phyloP scores from a whole-genome alignment of 1,284 basidiomycete genomes.

The Pseudozyma sp. region DNA sequence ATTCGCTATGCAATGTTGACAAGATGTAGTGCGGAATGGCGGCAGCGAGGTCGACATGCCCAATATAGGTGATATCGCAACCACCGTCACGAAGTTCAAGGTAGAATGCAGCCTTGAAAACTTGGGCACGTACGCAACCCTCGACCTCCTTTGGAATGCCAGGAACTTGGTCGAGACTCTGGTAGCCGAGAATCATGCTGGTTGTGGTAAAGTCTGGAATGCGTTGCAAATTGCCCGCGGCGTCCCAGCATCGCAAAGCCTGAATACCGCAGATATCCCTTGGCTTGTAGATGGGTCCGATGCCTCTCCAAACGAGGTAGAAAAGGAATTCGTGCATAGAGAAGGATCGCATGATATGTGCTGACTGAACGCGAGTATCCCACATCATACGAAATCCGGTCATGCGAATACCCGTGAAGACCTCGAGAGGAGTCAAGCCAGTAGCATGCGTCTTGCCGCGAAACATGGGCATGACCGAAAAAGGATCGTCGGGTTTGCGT shows the following conservation, averaged over 20 bases:
- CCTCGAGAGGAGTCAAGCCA: conserved; percentile 47
- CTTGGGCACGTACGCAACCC: conserved; percentile 48
- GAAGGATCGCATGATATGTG: conserved; percentile 48
- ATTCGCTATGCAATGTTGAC: conserved; percentile 40
- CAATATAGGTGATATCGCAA: conserved; percentile 53
- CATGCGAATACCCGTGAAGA: conserved; percentile 52
- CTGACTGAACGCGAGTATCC: conserved; percentile 54
- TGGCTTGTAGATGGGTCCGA: conserved; percentile 54
- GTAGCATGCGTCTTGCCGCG: conserved; percentile 39
- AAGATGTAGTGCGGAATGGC: conserved; percentile 52
- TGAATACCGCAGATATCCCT: conserved; percentile 54
- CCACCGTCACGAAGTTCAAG: conserved; percentile 44
- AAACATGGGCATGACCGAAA: conserved; percentile 47
- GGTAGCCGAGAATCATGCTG: conserved; percentile 45
- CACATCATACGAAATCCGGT: conserved; percentile 54
- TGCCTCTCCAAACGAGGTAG: conserved; percentile 55
- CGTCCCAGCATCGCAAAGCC: conserved; percentile 41
- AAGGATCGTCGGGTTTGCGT: conserved; percentile 30
- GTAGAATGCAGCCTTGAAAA: conserved; percentile 49
- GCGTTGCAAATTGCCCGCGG: conserved; percentile 30
- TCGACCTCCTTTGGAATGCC: conserved; percentile 41
- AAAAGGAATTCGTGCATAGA: conserved; percentile 54
- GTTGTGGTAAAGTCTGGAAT: conserved; percentile 39
- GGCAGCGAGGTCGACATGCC: conserved; percentile 39
- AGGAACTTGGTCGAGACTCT: conserved; percentile 34